Conservation (phyloP, 2,329 filamentous ascomycete species). For the Colletotrichum godetiae region DNA sequence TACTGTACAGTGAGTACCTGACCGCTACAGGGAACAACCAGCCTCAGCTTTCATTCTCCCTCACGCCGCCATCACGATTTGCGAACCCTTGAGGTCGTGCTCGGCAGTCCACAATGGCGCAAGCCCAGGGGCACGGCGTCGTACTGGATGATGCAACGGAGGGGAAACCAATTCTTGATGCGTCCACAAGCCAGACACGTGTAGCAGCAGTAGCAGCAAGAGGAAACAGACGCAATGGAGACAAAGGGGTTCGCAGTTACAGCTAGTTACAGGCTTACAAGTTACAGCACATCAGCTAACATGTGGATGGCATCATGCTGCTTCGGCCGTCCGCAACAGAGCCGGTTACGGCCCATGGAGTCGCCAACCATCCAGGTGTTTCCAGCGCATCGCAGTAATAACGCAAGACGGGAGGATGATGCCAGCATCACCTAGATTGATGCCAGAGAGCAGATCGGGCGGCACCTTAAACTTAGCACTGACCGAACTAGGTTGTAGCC, state of each 20-base stretch:
- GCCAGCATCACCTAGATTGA: neutral
- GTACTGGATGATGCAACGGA: conserved; percentile 24
- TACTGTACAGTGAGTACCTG: conserved; percentile 12
- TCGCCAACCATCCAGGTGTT: neutral
- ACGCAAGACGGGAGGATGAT: conserved; percentile 1
- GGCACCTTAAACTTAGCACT: neutral
- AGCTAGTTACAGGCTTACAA: neutral
- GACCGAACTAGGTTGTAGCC: neutral
- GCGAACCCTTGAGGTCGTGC: conserved; percentile 12
- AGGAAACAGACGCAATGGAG: conserved; percentile 3
- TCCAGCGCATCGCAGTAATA: neutral
- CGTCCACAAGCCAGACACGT: neutral
- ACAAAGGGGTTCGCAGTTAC: neutral
- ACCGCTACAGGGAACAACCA: conserved; percentile 22
- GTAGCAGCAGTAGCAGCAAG: neutral
- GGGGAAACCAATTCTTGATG: neutral
- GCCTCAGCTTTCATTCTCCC: neutral
- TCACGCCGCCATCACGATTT: conserved; percentile 15
- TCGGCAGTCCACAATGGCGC: conserved; percentile 30
- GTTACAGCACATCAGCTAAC: neutral
- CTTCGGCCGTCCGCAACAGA: neutral
- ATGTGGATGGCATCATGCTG: neutral
- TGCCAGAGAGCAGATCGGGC: neutral
- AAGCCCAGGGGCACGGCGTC: conserved; percentile 31
- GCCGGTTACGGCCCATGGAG: neutral